phyloP scores from a whole-genome alignment of 495 filamentous ascomycete species.

The Penicillium pulvis region DNA sequence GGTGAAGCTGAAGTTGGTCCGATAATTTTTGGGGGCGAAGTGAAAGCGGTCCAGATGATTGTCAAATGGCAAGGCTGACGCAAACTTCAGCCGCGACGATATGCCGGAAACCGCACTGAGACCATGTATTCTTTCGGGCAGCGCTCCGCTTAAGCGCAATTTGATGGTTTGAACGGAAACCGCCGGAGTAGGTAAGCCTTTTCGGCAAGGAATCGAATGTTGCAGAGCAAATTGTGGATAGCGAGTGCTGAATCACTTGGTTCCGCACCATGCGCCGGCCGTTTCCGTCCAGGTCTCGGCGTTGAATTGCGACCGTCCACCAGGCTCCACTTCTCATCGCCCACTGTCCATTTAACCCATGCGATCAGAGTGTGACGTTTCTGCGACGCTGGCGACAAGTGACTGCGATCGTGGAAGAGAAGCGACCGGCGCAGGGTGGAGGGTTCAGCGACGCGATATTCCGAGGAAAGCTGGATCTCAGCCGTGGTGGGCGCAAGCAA shows the following conservation, averaged over 20 bases:
- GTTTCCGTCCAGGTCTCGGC: slow-evolving; percentile 28
- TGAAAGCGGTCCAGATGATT: slow-evolving; percentile 2
- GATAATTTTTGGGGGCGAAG: slow-evolving; percentile 2
- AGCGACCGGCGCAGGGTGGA: slow-evolving; percentile 11
- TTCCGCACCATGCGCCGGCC: slow-evolving; percentile 22
- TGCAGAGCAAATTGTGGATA: not conserved
- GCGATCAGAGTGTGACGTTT: slow-evolving; percentile 1
- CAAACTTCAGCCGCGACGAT: slow-evolving; percentile 1
- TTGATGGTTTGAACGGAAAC: slow-evolving; percentile 3
- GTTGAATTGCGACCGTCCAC: slow-evolving; percentile 29
- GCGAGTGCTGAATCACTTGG: slow-evolving; percentile 2
- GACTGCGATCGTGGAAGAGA: not conserved
- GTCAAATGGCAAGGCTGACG: slow-evolving; percentile 4
- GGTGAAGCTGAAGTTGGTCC: slow-evolving; percentile 4
- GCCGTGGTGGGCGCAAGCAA: slow-evolving; percentile 7
- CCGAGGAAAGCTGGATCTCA: slow-evolving; percentile 18
- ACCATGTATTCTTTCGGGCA: slow-evolving; percentile 1
- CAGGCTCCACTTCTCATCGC: slow-evolving; percentile 8
- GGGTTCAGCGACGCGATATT: slow-evolving; percentile 6
- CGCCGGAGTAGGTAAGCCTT: slow-evolving; percentile 8
- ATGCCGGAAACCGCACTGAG: not conserved
- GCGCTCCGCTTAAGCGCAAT: not conserved
- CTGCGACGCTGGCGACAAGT: slow-evolving; percentile 5
- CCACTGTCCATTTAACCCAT: slow-evolving; percentile 2
- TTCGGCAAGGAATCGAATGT: not conserved